Evolutionary conservation across 2,329 filamentous ascomycete genomes (phyloP).

Genomic region (Trichoderma semiorbis): DNA sequence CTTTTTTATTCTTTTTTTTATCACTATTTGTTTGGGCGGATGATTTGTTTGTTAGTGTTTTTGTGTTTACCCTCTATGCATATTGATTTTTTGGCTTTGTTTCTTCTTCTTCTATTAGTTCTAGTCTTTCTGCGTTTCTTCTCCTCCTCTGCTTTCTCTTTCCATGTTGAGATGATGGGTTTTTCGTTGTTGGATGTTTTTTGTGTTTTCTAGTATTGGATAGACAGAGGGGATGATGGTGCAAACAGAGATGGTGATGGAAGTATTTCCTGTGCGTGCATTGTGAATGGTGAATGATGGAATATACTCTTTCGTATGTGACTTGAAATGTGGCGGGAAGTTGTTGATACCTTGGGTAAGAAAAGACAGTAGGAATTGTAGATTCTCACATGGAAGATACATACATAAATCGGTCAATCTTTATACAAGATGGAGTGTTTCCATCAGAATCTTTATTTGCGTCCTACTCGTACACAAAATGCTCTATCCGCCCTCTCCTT

Average conservation of each 20-base stretch:
- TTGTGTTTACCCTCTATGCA: background rate
- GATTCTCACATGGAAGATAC: background rate
- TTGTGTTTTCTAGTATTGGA: constrained; percentile 14
- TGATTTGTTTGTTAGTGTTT: background rate
- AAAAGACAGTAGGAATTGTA: background rate
- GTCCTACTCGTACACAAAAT: background rate
- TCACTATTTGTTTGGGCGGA: background rate
- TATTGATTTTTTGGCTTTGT: constrained; percentile 7
- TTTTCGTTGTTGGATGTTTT: constrained; percentile 13
- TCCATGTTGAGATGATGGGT: constrained; percentile 12
- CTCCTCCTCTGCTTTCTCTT: background rate
- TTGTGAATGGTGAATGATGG: background rate
- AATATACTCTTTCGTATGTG: background rate
- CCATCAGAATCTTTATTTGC: background rate
- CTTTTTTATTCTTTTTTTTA: background rate
- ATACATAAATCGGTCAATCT: background rate
- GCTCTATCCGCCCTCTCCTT: background rate
- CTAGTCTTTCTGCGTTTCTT: background rate
- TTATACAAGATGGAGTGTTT: background rate
- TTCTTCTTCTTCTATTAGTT: background rate
- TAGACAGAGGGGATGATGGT: constrained; percentile 16
- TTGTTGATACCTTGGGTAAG: background rate
- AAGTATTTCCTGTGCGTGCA: background rate
- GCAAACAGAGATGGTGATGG: constrained; percentile 18
- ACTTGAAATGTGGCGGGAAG: background rate